A percentile compares a stretch with the other conserved stretches of the same genome.
Conservation (phyloP, 2,329 filamentous ascomycete genomes). For the Fragosphaeria purpurea region DNA sequence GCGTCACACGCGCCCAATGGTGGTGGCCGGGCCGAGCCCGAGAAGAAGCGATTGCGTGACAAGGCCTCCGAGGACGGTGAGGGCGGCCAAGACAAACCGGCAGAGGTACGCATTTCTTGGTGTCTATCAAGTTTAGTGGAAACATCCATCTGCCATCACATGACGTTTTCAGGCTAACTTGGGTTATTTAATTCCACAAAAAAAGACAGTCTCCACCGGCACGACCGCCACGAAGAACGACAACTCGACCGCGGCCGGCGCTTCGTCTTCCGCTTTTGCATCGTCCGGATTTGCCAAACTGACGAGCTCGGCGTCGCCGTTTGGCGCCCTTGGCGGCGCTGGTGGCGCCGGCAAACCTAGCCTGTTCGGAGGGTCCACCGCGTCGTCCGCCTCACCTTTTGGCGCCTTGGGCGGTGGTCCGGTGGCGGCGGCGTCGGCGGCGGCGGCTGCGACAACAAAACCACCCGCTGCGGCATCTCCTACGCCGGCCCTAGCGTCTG, state of each 20-base stretch:
- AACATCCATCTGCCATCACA: no score
- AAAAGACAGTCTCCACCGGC: neutral
- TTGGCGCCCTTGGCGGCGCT: constrained; percentile 42
- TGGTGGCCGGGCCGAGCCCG: constrained; percentile 42
- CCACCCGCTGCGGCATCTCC: constrained; percentile 19
- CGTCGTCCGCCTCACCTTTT: constrained; percentile 27
- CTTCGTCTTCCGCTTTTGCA: constrained; percentile 54
- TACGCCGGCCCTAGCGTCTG: constrained; percentile 18
- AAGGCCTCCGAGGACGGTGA: constrained; percentile 27
- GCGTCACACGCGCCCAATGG: constrained; percentile 19
- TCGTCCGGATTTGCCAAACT: constrained; percentile 60
- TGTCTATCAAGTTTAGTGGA: neutral
- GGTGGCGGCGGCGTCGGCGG: constrained; percentile 18
- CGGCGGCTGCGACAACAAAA: constrained; percentile 19
- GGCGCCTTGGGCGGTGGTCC: constrained; percentile 19
- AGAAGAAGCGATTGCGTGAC: constrained; percentile 56
- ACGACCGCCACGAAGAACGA: neutral
- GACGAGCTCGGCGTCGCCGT: constrained; percentile 53
- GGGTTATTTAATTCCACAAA: neutral
- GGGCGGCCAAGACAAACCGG: constrained; percentile 2
- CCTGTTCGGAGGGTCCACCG: constrained; percentile 37
- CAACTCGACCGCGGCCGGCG: constrained; percentile 20
- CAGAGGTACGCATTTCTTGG: neutral
- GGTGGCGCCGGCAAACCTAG: constrained; percentile 33
- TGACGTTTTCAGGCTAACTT: no score